These are phyloP conservation scores for Suillus subaureus DNA, from an alignment of 768 basidiomycete species.

Conservation along the genomic window DNA sequence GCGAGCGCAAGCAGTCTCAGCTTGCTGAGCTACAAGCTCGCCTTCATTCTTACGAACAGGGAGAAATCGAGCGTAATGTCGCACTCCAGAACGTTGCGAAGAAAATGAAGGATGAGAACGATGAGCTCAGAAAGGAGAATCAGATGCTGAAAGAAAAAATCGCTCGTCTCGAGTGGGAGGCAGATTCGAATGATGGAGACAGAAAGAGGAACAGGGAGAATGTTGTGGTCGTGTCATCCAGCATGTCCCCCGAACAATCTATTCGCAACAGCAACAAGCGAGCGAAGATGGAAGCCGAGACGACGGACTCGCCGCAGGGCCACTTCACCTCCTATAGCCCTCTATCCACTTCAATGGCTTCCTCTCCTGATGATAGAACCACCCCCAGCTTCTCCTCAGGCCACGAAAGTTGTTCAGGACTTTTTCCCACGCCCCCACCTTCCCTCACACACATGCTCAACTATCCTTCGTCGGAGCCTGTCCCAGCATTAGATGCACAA, in stretches of 20 bases:
- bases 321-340: conserved; percentile 28
- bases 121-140: conserved; percentile 71
- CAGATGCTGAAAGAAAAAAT: conserved; percentile 54
- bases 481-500: conserved; percentile 36
- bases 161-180: conserved; percentile 42
- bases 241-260: conserved; percentile 26
- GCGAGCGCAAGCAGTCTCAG: conserved; percentile 87
- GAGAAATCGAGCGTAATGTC: conserved; percentile 87
- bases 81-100: conserved; percentile 83
- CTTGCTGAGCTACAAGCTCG: conserved; percentile 87
- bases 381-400: conserved; percentile 36
- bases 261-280: conserved; percentile 37
- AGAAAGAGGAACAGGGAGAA: conserved; percentile 64
- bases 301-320: conserved; percentile 19
- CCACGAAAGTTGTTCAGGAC: conserved; percentile 24
- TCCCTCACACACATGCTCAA: conserved; percentile 37
- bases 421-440: conserved; percentile 31
- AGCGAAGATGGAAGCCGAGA: conserved; percentile 31
- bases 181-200: conserved; percentile 37
- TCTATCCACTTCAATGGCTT: conserved; percentile 51
- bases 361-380: conserved; percentile 48
- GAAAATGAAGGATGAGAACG: conserved; percentile 86
- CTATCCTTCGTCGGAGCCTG: conserved; percentile 37
- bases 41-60: conserved; percentile 82
- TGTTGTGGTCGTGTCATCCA: conserved; percentile 38